Base-by-base conservation (phyloP, 805 yeast genomes). In the Pichia nanzhaoensis region DNA sequence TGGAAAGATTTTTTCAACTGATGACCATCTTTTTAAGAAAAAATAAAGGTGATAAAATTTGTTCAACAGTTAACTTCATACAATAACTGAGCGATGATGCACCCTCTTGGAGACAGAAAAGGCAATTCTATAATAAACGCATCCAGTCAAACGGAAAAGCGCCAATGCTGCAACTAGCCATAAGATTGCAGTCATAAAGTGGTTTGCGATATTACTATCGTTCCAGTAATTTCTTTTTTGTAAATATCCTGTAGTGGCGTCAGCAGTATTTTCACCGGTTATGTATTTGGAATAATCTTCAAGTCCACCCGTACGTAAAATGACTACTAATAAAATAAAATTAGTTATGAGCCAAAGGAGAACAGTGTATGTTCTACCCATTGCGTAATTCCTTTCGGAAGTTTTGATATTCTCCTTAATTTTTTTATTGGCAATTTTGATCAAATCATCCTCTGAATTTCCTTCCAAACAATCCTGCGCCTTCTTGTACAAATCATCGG, bases 111-210 rank as follows among this genome's bases (percentile, higher is more conserved):
- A 42, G 27, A 57, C 40, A 16, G 51, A 44, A 9, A 52, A 47
- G 13, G 53, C 52, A 16, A 63, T 38, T 16, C 66, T 47, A 48
- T 78, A 90, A 44, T 75, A 58, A 1, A 76, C 57, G 49, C 93
- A 79, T 2, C 97, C 96, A 27, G 79, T 42, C 50, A 89, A 80
- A 51, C 97, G 72, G 59, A 86, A 78, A 5, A 81, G 73, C 1
- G 97, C 96, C 65, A 87, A 72, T 5, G 77, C 83, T 1, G 96
- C 96, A 39, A 91, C 97, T 22, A 86, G 70, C 97, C 98, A 91
- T 53, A 91, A 70, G 37, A 91, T 80, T 33, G 90, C 85, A 12
- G 89, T 76, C 69, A 91, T 76, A 59, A 90, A 91, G 2, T 77
- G 68, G 43, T 49, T 52, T 2, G 63, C 52, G n/a, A 55, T 48